These are phyloP conservation scores for Vaccinium macrocarpon DNA, from an alignment of 148 eudicot genomes.

Conservation along the genomic window DNA sequence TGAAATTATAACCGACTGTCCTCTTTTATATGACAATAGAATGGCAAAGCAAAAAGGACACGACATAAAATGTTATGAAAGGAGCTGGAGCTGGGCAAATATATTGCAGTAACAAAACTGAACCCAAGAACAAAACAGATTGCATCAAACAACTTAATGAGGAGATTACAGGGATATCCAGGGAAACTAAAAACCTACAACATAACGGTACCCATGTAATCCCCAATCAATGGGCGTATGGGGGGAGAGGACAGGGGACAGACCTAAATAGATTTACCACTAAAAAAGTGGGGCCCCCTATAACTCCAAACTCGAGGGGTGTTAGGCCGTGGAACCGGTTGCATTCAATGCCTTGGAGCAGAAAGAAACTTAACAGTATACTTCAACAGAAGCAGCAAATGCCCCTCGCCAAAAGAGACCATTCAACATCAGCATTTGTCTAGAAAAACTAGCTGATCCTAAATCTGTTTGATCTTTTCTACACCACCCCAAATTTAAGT, in stretches of 20 bases:
- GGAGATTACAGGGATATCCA: slow-evolving; percentile 3
- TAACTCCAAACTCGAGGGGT: background rate
- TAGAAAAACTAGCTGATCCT: background rate
- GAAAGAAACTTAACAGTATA: background rate
- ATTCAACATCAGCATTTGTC: slow-evolving; percentile 3
- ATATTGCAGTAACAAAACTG: background rate
- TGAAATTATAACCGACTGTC: background rate
- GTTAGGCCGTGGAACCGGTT: background rate
- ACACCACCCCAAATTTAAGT: background rate
- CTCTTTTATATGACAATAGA: background rate
- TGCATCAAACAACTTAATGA: slow-evolving; percentile 1
- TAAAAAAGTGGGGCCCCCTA: background rate
- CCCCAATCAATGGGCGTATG: background rate
- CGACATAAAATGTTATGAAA: background rate
- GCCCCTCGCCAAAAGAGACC: background rate
- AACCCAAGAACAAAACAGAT: slow-evolving; percentile 14
- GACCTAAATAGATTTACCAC: background rate
- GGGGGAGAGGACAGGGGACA: background rate
- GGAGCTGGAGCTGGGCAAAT: slow-evolving; percentile 1
- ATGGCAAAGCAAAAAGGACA: slow-evolving; percentile 15
- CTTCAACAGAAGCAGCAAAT: background rate
- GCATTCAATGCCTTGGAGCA: background rate
- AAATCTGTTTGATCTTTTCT: background rate
- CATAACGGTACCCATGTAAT: background rate
- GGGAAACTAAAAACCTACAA: background rate